Conservation (phyloP, 371 early-diverging fungal genomes). For the Mucor saturninus region DNA sequence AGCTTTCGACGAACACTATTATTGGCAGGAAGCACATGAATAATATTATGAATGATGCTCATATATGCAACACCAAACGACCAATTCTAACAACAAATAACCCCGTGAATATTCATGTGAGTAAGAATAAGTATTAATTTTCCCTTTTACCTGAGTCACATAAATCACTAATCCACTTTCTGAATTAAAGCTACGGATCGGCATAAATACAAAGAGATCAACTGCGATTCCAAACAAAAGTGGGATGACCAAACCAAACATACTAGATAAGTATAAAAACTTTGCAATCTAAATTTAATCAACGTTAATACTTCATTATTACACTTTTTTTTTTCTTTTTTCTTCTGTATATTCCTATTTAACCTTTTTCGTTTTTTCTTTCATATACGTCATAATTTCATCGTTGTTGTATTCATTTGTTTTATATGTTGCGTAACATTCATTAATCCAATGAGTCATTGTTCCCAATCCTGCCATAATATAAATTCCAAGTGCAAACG, state of each 20-base stretch:
- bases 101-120: too few relatives aligned
- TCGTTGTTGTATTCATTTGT: constrained; percentile 2
- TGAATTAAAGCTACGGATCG: constrained; percentile 43
- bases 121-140: neutral
- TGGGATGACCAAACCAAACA: constrained; percentile 60
- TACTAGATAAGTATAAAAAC: constrained; percentile 39
- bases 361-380: constrained; percentile 20
- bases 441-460: constrained; percentile 28
- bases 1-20: constrained; percentile 42
- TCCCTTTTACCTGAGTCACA: constrained; percentile 53
- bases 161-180: constrained; percentile 47
- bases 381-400: constrained; percentile 11
- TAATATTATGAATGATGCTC: constrained; percentile 53
- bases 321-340: neutral
- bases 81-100: constrained; percentile 53
- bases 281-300: constrained; percentile 10
- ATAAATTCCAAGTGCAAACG: constrained; percentile 53
- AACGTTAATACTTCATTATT: neutral
- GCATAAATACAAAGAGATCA: constrained; percentile 64
- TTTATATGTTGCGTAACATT: constrained; percentile 18
- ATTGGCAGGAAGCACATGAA: constrained; percentile 49
- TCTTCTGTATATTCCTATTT: neutral
- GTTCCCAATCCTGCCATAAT: constrained; percentile 35
- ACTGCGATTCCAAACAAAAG: constrained; percentile 56
- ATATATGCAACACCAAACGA: constrained; percentile 62